A percentile compares a stretch with the other conserved stretches of the same genome.
Conservation (phyloP, 2,329 filamentous ascomycete species). For the Hymenotorrendiella dingleyae region DNA sequence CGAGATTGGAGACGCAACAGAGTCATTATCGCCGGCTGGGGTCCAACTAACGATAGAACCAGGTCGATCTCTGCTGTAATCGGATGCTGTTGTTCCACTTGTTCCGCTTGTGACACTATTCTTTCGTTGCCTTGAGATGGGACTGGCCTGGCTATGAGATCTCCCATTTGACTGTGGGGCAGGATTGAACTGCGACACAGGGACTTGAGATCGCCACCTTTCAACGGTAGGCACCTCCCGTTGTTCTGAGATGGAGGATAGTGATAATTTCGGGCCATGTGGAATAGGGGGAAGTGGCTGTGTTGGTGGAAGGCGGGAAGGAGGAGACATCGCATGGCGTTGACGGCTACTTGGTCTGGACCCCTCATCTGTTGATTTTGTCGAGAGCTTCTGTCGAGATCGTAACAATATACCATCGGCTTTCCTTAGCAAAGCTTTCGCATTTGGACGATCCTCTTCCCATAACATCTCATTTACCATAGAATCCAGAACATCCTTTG, state of each 20-base stretch:
- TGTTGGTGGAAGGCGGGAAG: slow-evolving; percentile 12
- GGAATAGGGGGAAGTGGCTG: slow-evolving; percentile 17
- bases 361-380: slow-evolving; percentile 11
- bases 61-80: slow-evolving; percentile 8
- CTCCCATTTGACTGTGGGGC: slow-evolving; percentile 3
- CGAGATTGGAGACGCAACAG: slow-evolving; percentile 6
- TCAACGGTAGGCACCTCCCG: slow-evolving; percentile 13
- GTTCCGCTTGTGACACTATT: slow-evolving; percentile 5
- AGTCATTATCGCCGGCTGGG: slow-evolving; percentile 4
- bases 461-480: slow-evolving; percentile 25
- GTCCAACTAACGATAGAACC: slow-evolving; percentile 12
- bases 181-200: not conserved
- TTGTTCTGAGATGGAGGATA: slow-evolving; percentile 17
- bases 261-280: not conserved
- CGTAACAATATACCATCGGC: slow-evolving; percentile 16
- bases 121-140: not conserved
- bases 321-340: slow-evolving; percentile 9
- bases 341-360: slow-evolving; percentile 1
- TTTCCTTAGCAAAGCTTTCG: slow-evolving; percentile 18
- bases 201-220: slow-evolving; percentile 18
- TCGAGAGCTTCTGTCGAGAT: slow-evolving; percentile 14
- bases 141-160: slow-evolving; percentile 5
- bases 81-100: slow-evolving; percentile 10
- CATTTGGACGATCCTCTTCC: slow-evolving; percentile 19
- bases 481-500: slow-evolving; percentile 19